Evolutionary conservation across 2,329 filamentous ascomycete species (phyloP), one percentile per base, ranked within the genome.

Genomic region (Fusarium tuaranense): DNA sequence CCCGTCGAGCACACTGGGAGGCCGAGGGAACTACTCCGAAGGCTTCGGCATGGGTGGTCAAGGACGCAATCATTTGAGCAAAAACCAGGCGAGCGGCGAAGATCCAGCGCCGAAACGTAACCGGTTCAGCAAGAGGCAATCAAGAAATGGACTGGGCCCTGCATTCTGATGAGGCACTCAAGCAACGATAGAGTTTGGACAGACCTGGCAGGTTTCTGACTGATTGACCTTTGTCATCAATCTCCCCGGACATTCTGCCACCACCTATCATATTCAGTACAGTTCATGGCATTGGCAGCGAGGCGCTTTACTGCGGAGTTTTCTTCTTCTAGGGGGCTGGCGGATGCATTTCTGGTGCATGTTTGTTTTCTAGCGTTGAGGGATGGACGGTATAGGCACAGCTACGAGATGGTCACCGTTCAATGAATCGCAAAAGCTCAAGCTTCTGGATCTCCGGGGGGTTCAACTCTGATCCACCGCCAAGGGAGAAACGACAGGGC

Each of bases 101-200:
- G 88, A 91, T 64, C 81, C 86, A 44, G 79, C 84, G 20, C 80
- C 86, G 14, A 92, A 90, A 81, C 86, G 88, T 59, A 91, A 92
- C 76, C 87, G 91, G 59, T 98, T 98, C 84, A 98, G 95, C 85
- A 97, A 97, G 84, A 89, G 96, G 76, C 95, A 98, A 84, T 97
- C 94, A 18, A 97, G 97, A 85, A 98, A 95, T 82, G 95, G 96
- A n/a, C 89, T 98, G 59, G 95, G 95, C 32, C 93, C 95, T 59
- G 93, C 94, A 61, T 98, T 98, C 81, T 97, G 80, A 84, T 57
- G 55, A 68, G 55, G 44, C 41, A 55, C 38, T 39, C 36, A 16
- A 63, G 65, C 36, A 51, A 41, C 32, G 61, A 67, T 64, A 67
- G 60, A 65, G 57, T 36, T 70, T 41, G 57, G 59, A 63, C 68